Evolutionary conservation across 2,329 filamentous ascomycete species (phyloP), one percentile per base, ranked within the genome.

Genomic region (Arthrobotrys iridis): DNA sequence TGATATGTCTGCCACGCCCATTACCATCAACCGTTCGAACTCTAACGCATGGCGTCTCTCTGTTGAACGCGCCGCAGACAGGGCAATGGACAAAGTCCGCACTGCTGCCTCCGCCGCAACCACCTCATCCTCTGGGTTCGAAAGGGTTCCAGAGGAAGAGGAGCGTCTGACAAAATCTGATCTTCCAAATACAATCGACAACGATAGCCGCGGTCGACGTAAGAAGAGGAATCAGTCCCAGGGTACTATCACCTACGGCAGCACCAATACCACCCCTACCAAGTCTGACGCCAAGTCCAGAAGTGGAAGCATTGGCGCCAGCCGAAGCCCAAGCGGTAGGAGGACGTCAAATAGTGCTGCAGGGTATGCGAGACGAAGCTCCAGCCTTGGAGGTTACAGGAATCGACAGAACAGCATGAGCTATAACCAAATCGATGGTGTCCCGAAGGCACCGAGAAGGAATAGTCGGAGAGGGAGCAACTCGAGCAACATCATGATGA

Each of bases 391-490:
- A 20, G 63, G 71, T 20, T 75, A 75, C 20, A 55, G 71, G 18
- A 67, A 62, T 26, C 35, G 71, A 40, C 48, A 65, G 37, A 67
- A 67, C 30, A 75, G 71, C 35, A 20, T 75, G 46, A 68, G 57
- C 11, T 66, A 66, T 37, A 66, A 66, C 52, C 71, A 75, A 37
- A 75, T 75, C 15, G 71, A 75, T 22, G 71, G 71, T 37, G 46
- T 75, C 41, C 71, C 71, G 15, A 48, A 41, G 22, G 46, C 55
- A 10, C 62, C 60, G 2, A 46, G 62, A 45, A 55, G 63, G 30
- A 75, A 68, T 24, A 68, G 71, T 58, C 45, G 66, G n/a, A 59
- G 71, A 30, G 71, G 71, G 40, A 75, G 71, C 40, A 63, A 75
- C 11, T 75, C 71, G 8, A 75, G 71, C 22, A 68, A 41, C 24